Base-by-base conservation (phyloP, 352 stramenopile species). In the Globisporangium parvum region DNA sequence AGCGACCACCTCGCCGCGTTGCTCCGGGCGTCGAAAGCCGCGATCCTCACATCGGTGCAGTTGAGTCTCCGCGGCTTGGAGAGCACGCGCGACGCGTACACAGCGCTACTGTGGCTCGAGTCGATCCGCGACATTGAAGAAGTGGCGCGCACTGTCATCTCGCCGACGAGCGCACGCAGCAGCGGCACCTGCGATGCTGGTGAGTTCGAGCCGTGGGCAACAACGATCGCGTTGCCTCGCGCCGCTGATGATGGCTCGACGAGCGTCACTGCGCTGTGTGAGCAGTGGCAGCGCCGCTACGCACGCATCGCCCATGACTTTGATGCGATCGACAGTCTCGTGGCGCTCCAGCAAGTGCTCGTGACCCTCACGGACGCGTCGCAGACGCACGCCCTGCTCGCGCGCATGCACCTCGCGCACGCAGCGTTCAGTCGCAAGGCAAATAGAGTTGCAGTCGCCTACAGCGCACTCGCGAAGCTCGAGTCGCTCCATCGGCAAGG, bases 1-100 rank as follows among this genome's bases (percentile, higher is more conserved):
- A 75, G 68, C 17, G 42, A 49, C 9, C 55, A 76, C 15, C 60
- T 90, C n/a, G 48, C 55, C 0, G 33, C 70, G 6, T 50, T 85
- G 2, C 69, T 70, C 15, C 57, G 52, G 28, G 51, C 50, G 5
- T 75, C 79, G 0, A 90, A 91, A 52, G 42, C 67, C 15, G 60
- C 80, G 0, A 73, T 87, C 44, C 55, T 93, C 9, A 57, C 60
- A 41, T 85, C 62, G 1, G 45, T 85, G 6, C 80, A 81, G 44
- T 51, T 87, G 31, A 86, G 80, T 57, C 60, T 91, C 23, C 71
- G 75, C 26, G 85, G 80, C 1, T 75, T 89, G 41, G 83, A 93
- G 47, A 83, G 67, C 44, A 84, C 77, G 1, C 81, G 73, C 24
- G 77, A 91, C 12, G 87, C 69, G 1, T 74, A 83, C 42, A 57